phyloP scores from a whole-genome alignment of 2,329 filamentous ascomycete genomes.

The Colletotrichum nymphaeae region DNA sequence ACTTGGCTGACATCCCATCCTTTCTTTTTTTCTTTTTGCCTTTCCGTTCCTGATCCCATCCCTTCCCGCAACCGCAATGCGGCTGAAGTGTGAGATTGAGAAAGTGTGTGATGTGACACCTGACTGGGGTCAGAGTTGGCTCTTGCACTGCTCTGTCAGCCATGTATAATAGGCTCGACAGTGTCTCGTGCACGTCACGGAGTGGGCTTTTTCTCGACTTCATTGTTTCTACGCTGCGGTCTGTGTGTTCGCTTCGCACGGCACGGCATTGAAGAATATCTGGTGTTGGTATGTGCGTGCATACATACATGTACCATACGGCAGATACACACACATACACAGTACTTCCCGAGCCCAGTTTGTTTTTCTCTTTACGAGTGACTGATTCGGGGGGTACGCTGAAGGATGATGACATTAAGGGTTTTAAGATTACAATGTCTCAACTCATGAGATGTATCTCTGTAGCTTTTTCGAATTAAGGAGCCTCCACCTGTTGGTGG shows the following conservation, averaged over 20 bases:
- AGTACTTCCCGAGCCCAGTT: too few relatives aligned
- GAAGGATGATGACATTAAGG: background rate
- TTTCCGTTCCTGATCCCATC: background rate
- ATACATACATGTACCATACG: background rate
- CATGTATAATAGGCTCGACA: constrained; percentile 20
- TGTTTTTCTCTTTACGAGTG: background rate
- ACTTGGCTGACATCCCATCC: constrained; percentile 19
- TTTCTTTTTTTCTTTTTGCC: background rate
- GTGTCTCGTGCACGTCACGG: constrained; percentile 33
- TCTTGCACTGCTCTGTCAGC: constrained; percentile 22
- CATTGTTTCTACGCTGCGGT: constrained; percentile 5
- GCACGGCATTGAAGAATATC: background rate
- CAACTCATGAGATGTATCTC: background rate
- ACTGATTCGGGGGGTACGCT: background rate
- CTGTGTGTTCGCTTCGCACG: background rate
- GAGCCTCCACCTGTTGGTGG: background rate
- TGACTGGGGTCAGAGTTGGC: background rate
- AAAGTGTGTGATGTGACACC: background rate
- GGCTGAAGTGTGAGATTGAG: background rate
- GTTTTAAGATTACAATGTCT: background rate
- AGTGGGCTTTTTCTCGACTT: constrained; percentile 5
- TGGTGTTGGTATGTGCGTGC: background rate
- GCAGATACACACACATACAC: too few relatives aligned
- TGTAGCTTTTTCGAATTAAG: background rate
- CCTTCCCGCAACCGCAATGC: constrained; percentile 24